Conservation (phyloP, 371 early-diverging fungal species). For the Mortierella sp. region DNA sequence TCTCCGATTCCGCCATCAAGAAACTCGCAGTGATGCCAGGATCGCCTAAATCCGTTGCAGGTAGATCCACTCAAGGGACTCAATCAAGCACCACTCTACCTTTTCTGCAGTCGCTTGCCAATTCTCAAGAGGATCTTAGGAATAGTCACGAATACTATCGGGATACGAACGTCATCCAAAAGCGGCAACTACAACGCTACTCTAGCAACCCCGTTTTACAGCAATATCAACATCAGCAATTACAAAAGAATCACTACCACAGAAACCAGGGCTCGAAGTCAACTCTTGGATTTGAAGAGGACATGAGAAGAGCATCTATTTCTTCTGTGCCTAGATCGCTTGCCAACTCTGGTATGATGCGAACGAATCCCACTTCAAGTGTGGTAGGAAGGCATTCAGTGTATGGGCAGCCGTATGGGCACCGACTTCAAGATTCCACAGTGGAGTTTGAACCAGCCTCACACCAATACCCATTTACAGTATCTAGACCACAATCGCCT, state of each 20-base stretch:
- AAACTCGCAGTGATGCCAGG: not conserved
- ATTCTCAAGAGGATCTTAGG: conserved; percentile 39
- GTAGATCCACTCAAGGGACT: conserved; percentile 13
- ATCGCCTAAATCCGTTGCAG: conserved; percentile 15
- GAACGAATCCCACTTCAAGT: conserved; percentile 6
- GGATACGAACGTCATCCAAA: conserved; percentile 49
- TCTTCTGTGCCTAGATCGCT: conserved; percentile 37
- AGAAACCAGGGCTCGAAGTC: conserved; percentile 31
- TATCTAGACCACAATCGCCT: conserved; percentile 1
- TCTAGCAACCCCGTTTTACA: conserved; percentile 15
- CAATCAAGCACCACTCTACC: not conserved
- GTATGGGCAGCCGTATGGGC: conserved; percentile 8
- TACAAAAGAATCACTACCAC: conserved; percentile 18
- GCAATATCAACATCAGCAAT: conserved; percentile 20
- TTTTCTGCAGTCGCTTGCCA: not conserved
- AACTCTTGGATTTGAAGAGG: conserved; percentile 34
- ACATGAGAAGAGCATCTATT: conserved; percentile 37
- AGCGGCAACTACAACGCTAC: conserved; percentile 41
- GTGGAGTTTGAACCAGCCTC: not conserved
- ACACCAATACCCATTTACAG: not conserved
- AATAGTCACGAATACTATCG: conserved; percentile 52
- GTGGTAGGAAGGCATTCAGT: conserved; percentile 8
- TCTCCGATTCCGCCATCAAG: conserved; percentile 17
- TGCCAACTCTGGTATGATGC: conserved; percentile 13
- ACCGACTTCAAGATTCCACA: not conserved